These are phyloP conservation scores for Amylostereum areolatum DNA, from an alignment of 1,284 basidiomycete species.

Conservation along the genomic window DNA sequence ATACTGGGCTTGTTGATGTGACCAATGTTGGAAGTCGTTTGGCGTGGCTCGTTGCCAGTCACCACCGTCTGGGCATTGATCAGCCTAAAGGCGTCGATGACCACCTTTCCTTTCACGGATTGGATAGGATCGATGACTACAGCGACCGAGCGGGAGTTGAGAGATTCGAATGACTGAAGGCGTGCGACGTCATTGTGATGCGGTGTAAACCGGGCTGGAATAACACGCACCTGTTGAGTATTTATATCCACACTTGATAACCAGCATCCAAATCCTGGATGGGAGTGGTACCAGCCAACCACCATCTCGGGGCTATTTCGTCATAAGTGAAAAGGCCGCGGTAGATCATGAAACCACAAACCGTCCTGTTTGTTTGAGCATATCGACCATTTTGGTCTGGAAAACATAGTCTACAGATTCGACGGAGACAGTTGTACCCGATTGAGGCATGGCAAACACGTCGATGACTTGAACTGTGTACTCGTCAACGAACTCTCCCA, in stretches of 20 bases:
- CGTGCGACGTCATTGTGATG: slow-evolving; percentile 12
- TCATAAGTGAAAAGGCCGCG: not conserved
- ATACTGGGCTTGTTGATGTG: slow-evolving; percentile 99
- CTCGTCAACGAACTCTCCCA: slow-evolving; percentile 98
- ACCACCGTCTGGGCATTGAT: slow-evolving; percentile 86
- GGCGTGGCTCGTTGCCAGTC: slow-evolving; percentile 90
- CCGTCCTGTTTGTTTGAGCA: slow-evolving; percentile 99
- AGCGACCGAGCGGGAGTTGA: slow-evolving; percentile 92
- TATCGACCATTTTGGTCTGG: slow-evolving; percentile 98
- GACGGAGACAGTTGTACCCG: slow-evolving; percentile 96
- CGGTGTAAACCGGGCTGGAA: slow-evolving; percentile 8
- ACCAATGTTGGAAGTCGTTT: slow-evolving; percentile 97
- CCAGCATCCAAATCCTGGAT: slow-evolving; percentile 99
- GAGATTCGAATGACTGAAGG: slow-evolving; percentile 89
- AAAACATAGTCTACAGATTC: slow-evolving; percentile 99
- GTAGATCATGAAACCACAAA: slow-evolving; percentile 30
- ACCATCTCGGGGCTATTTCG: slow-evolving; percentile 87
- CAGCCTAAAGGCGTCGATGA: slow-evolving; percentile 98
- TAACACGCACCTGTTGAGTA: slow-evolving; percentile 81
- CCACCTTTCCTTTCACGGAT: slow-evolving; percentile 97
- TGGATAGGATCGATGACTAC: slow-evolving; percentile 99
- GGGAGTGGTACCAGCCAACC: slow-evolving; percentile 99
- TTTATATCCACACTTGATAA: slow-evolving; percentile 98
- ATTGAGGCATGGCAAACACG: slow-evolving; percentile 99
- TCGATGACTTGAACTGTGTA: slow-evolving; percentile 98